Conservation (phyloP, 2,329 filamentous ascomycete species). For the Penicillium sp. region DNA sequence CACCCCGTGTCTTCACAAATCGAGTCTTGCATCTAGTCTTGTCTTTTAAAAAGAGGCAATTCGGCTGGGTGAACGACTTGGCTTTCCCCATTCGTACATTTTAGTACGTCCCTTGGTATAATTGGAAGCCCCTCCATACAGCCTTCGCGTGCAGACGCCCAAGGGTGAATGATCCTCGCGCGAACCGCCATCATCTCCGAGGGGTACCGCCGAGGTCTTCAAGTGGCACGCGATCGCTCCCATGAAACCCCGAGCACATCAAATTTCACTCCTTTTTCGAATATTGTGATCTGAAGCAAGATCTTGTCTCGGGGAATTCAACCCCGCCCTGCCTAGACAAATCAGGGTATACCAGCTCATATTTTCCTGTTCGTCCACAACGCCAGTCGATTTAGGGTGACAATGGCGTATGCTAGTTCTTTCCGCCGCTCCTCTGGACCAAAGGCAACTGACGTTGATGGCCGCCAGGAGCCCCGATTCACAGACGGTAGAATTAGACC, state of each 20-base stretch:
- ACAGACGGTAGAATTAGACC: conserved; percentile 53
- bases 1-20: conserved; percentile 1
- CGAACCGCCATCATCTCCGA: conserved; percentile 21
- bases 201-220: conserved; percentile 17
- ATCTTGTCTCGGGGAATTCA: conserved; percentile 13
- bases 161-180: conserved; percentile 21
- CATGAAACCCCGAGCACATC: conserved; percentile 22
- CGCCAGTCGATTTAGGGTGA: conserved; percentile 8
- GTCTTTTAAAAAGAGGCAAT: conserved; percentile 1
- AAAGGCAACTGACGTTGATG: conserved; percentile 25
- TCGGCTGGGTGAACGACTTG: conserved; percentile 10
- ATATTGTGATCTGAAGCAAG: conserved; percentile 10
- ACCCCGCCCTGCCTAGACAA: conserved; percentile 15
- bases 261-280: conserved; percentile 13
- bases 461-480: conserved; percentile 42
- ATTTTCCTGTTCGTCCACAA: conserved; percentile 11
- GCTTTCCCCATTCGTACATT: conserved; percentile 23
- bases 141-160: conserved; percentile 19
- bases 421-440: conserved; percentile 4
- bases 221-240: conserved; percentile 23
- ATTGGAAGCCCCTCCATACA: conserved; percentile 23
- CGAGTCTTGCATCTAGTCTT: conserved; percentile 2
- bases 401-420: conserved; percentile 30
- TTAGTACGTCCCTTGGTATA: conserved; percentile 28
- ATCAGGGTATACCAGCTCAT: conserved; percentile 9